Conservation (phyloP, 208 protist species). For the Crithidia sp. region DNA sequence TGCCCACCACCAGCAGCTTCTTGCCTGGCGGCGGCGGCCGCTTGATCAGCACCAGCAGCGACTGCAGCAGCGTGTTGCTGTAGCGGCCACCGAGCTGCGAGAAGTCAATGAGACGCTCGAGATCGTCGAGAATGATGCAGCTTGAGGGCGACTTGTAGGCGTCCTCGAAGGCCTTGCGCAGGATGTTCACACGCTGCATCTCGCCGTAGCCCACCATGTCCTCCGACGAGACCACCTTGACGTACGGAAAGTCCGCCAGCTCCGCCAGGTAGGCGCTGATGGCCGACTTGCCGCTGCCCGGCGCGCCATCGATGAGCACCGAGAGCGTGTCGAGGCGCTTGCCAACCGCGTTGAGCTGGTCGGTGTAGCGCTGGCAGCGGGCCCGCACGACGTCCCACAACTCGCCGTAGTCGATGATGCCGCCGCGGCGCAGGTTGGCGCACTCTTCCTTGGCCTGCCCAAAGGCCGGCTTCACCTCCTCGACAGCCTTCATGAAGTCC, state of each 20-base stretch:
- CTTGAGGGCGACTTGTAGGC: slow-evolving; percentile 97
- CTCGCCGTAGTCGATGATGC: slow-evolving; percentile 95
- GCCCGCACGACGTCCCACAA: slow-evolving; percentile 73
- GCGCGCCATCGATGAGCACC: slow-evolving; percentile 93
- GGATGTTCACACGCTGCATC: slow-evolving; percentile 90
- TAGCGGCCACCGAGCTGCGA: slow-evolving; percentile 98
- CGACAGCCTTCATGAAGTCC: slow-evolving; percentile 81
- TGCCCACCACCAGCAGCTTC: slow-evolving; percentile 96
- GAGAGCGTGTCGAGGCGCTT: slow-evolving; percentile 92
- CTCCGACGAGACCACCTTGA: slow-evolving; percentile 96
- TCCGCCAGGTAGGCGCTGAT: slow-evolving; percentile 94
- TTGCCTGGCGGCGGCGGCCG: slow-evolving; percentile 90
- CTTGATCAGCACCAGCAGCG: slow-evolving; percentile 96
- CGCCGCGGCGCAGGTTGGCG: slow-evolving; percentile 82
- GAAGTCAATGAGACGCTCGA: slow-evolving; percentile 98
- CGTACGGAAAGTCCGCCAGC: slow-evolving; percentile 94
- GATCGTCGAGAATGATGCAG: slow-evolving; percentile 98
- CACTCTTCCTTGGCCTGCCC: slow-evolving; percentile 95
- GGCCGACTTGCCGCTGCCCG: slow-evolving; percentile 96
- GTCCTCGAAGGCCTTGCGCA: slow-evolving; percentile 98
- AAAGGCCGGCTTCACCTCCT: slow-evolving; percentile 97
- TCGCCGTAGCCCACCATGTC: slow-evolving; percentile 94
- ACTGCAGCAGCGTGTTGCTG: slow-evolving; percentile 98
- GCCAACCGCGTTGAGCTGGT: slow-evolving; percentile 80
- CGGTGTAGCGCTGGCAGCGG: slow-evolving; percentile 69